A percentile compares a stretch with the other conserved stretches of the same genome.
Evolutionary conservation across 78 protist genomes (phyloP).

Genomic region (Dictyostelium intermedium): DNA sequence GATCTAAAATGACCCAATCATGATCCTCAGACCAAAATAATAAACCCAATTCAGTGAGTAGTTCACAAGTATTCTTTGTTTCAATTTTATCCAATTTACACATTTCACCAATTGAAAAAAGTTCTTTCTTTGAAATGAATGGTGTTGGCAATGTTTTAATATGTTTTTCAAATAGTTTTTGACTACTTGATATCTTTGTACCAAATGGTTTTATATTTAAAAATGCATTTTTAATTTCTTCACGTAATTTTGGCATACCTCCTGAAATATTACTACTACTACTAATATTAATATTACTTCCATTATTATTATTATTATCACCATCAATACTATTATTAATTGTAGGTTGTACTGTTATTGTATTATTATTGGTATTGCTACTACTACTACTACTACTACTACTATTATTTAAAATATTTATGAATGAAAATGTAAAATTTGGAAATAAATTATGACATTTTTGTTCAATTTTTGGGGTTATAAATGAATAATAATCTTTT

Average conservation of each 20-base stretch:
- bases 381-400: background rate
- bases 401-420: background rate
- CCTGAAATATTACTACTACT: background rate
- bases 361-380: background rate
- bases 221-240: constrained; percentile 37
- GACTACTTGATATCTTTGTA: constrained; percentile 11
- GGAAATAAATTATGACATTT: constrained; percentile 17
- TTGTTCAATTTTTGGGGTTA: constrained; percentile 33
- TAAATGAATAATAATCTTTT: constrained; percentile 2
- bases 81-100: constrained; percentile 48
- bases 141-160: constrained; percentile 50
- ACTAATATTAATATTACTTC: background rate
- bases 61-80: constrained; percentile 24
- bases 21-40: constrained; percentile 41
- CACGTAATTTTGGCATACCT: constrained; percentile 3
- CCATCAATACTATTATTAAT: background rate
- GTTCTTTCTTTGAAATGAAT: constrained; percentile 34
- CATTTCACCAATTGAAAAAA: constrained; percentile 46
- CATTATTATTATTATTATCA: background rate
- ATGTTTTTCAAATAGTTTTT: constrained; percentile 53
- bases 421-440: constrained; percentile 25
- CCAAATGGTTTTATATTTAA: constrained; percentile 28
- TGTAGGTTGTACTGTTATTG: background rate
- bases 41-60: constrained; percentile 27
- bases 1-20: constrained; percentile 63